Percentiles rank a stretch among this genome's conserved stretches.
Conservation (phyloP, 345 rosid genomes). For the Boechera divaricarpa region DNA sequence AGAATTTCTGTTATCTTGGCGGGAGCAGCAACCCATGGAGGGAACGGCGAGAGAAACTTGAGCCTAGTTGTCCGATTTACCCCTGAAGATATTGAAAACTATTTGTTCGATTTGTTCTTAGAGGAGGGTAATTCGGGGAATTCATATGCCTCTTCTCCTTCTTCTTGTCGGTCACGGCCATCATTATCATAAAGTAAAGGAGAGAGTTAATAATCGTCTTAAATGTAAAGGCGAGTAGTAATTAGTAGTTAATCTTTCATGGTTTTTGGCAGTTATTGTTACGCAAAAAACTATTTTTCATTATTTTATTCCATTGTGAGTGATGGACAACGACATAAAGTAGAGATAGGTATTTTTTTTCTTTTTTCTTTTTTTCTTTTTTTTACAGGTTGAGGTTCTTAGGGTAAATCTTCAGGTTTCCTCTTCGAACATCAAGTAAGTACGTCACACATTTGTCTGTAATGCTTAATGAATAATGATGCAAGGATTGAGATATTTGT, state of each 20-base stretch:
- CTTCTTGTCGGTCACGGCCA: slow-evolving; percentile 31
- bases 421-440: background rate
- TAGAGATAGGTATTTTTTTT: background rate
- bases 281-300: background rate
- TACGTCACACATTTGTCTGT: background rate
- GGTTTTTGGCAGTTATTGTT: background rate
- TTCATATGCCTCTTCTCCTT: slow-evolving; percentile 19
- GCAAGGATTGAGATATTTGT: background rate
- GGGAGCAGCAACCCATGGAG: slow-evolving; percentile 21
- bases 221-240: slow-evolving; percentile 28
- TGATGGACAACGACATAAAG: slow-evolving; percentile 24
- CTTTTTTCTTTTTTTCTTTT: background rate
- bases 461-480: background rate
- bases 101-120: slow-evolving; percentile 53
- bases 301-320: background rate
- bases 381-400: background rate
- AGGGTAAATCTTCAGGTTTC: slow-evolving; percentile 3
- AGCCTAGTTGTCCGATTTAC: slow-evolving; percentile 53
- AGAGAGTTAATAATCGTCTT: slow-evolving; percentile 8
- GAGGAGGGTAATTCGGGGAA: slow-evolving; percentile 24
- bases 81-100: slow-evolving; percentile 72
- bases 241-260: slow-evolving; percentile 18
- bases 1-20: slow-evolving; percentile 37
- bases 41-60: slow-evolving; percentile 21
- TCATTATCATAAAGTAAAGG: background rate